A percentile compares a stretch with the other conserved stretches of the same genome.
These are phyloP conservation scores for Trichoderma parareesei DNA, from an alignment of 495 filamentous ascomycete genomes.

Conservation along the genomic window DNA sequence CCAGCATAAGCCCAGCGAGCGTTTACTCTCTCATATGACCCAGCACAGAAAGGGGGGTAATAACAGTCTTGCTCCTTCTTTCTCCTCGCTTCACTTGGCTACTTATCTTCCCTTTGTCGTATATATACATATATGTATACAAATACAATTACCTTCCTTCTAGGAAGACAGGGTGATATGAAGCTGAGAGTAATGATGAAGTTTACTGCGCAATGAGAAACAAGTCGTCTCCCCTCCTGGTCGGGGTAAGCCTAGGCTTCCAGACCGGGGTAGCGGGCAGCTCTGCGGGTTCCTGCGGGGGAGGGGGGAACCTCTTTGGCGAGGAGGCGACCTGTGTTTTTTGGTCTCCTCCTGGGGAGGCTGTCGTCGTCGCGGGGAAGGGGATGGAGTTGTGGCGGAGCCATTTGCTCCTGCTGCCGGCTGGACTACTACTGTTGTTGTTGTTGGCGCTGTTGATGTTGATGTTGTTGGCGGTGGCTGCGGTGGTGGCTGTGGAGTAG, in stretches of 20 bases:
- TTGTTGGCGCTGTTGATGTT: no score
- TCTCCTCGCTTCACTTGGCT: no score
- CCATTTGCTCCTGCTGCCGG: constrained; percentile 11
- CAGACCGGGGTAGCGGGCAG: constrained; percentile 42
- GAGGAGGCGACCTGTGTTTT: constrained; percentile 4
- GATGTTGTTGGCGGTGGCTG: no score
- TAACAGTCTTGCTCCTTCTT: no score
- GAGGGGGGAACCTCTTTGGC: background rate
- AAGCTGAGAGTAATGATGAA: background rate
- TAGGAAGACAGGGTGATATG: background rate
- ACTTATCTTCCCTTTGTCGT: no score
- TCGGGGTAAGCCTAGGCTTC: constrained; percentile 42
- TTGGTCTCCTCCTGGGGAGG: constrained; percentile 10
- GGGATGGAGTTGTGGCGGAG: constrained; percentile 9
- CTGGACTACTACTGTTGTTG: no score
- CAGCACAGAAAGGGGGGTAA: no score
- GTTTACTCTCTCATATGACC: no score
- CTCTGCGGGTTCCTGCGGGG: background rate
- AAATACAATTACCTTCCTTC: no score
- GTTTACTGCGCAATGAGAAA: constrained; percentile 29
- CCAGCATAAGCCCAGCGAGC: background rate
- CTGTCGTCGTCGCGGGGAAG: background rate
- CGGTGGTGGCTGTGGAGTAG: constrained; percentile 10
- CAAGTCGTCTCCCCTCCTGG: constrained; percentile 37
- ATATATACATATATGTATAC: no score